Percentiles rank a stretch among this genome's conserved stretches.
Evolutionary conservation across 805 yeast species (phyloP).

Genomic region (Saccharomycopsis microspora): DNA sequence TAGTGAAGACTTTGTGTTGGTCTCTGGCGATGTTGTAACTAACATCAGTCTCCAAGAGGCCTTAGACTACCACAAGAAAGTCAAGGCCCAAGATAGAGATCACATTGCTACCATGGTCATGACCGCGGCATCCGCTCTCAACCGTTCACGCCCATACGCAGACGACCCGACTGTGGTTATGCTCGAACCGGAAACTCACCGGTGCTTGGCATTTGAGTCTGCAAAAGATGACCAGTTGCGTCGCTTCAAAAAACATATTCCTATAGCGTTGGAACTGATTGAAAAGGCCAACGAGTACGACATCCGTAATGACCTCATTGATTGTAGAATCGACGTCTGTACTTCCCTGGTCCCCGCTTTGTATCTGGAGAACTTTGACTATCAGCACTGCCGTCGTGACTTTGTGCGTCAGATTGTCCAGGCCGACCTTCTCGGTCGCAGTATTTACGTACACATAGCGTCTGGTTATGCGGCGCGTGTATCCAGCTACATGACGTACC

Average conservation of each 20-base stretch:
- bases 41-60: constrained; percentile 73
- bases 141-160: constrained; percentile 74
- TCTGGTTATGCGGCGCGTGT: constrained; percentile 86
- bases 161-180: constrained; percentile 58
- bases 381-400: constrained; percentile 75
- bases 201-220: constrained; percentile 78
- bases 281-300: constrained; percentile 64
- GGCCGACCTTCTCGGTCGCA: constrained; percentile 81
- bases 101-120: constrained; percentile 92
- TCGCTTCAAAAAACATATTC: constrained; percentile 32
- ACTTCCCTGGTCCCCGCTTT: constrained; percentile 90
- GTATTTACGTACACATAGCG: constrained; percentile 79
- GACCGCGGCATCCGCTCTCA: constrained; percentile 73
- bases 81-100: constrained; percentile 70
- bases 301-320: constrained; percentile 85
- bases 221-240: constrained; percentile 22
- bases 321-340: constrained; percentile 94
- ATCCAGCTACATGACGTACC: constrained; percentile 90
- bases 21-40: constrained; percentile 93
- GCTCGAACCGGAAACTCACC: constrained; percentile 59
- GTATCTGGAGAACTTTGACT: constrained; percentile 94
- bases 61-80: constrained; percentile 59
- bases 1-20: constrained; percentile 78
- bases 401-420: constrained; percentile 85
- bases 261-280: constrained; percentile 75